A percentile compares a stretch with the other conserved stretches of the same genome.
Evolutionary conservation across 768 basidiomycete species (phyloP).

Genomic region (Lenzites betulinus): DNA sequence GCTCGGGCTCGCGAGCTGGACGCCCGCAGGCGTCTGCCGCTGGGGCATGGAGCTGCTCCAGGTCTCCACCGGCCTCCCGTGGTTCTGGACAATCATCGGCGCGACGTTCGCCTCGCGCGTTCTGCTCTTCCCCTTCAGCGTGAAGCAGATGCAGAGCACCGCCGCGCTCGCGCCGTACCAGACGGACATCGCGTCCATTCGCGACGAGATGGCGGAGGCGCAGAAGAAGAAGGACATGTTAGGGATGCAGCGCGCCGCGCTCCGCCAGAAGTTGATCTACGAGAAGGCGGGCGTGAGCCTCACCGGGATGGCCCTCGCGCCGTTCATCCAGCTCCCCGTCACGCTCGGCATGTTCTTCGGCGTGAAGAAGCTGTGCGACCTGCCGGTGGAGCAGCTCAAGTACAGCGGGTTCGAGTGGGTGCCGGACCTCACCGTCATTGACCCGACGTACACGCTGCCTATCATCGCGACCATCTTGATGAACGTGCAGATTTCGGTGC

Average conservation of each 20-base stretch:
- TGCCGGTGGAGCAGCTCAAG: conserved; percentile 74
- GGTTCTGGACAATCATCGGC: conserved; percentile 81
- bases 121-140: conserved; percentile 59
- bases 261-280: conserved; percentile 56
- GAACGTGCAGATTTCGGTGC: conserved; percentile 69
- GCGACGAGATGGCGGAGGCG: conserved; percentile 46
- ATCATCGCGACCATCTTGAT: conserved; percentile 56
- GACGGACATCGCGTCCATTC: conserved; percentile 55
- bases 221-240: conserved; percentile 39
- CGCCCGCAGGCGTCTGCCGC: conserved; percentile 63
- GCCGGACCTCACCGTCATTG: conserved; percentile 75
- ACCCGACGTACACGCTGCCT: conserved; percentile 78
- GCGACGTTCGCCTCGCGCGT: conserved; percentile 64
- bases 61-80: conserved; percentile 69
- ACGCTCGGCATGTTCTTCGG: conserved; percentile 85
- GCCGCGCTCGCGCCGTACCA: conserved; percentile 63
- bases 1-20: conserved; percentile 63
- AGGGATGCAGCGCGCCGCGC: conserved; percentile 43
- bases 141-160: conserved; percentile 57
- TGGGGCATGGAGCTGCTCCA: conserved; percentile 70
- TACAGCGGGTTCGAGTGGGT: conserved; percentile 75
- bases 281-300: conserved; percentile 67
- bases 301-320: conserved; percentile 51
- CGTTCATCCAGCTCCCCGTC: conserved; percentile 72
- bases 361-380: conserved; percentile 65